Evolutionary conservation across 495 filamentous ascomycete genomes (phyloP).

Genomic region (Talaromyces proteolyticus): DNA sequence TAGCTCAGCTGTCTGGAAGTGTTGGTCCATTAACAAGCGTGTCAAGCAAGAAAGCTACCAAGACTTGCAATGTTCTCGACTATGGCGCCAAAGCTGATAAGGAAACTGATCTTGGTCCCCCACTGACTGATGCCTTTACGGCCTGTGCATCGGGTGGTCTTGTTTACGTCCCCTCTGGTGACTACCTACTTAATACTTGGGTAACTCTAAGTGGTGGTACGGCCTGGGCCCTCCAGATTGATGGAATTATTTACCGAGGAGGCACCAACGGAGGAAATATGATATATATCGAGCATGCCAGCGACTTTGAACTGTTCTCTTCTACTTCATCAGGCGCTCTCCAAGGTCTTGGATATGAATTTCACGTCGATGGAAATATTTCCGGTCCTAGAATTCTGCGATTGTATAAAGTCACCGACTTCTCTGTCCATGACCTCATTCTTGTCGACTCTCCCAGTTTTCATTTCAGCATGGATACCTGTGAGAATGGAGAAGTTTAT

Average conservation of each 20-base stretch:
- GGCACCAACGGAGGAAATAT: conserved; percentile 42
- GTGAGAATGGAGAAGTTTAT: conserved; percentile 42
- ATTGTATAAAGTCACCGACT: conserved; percentile 32
- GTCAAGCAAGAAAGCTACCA: conserved; percentile 21
- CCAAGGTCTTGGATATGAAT: conserved; percentile 45
- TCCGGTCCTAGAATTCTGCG: conserved; percentile 30
- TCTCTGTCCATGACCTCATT: conserved; percentile 44
- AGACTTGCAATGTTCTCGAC: conserved; percentile 43
- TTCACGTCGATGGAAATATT: conserved; percentile 16
- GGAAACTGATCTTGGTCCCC: conserved; percentile 39
- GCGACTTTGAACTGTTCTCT: conserved; percentile 46
- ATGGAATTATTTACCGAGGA: conserved; percentile 42
- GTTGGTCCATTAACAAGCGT: conserved; percentile 38
- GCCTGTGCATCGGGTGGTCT: conserved; percentile 33
- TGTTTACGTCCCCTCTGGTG: conserved; percentile 28
- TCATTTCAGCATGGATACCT: conserved; percentile 42
- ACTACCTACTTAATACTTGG: conserved; percentile 27
- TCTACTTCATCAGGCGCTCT: conserved; percentile 42
- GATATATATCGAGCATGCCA: conserved; percentile 41
- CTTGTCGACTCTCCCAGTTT: conserved; percentile 48
- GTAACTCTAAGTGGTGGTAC: conserved; percentile 30
- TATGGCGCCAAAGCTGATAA: conserved; percentile 44
- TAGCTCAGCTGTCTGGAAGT: conserved; percentile 33
- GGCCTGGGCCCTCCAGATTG: conserved; percentile 39
- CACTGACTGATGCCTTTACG: conserved; percentile 40